These are phyloP conservation scores for Phytophthora fragariae DNA, from an alignment of 352 stramenopile species.

Conservation along the genomic window DNA sequence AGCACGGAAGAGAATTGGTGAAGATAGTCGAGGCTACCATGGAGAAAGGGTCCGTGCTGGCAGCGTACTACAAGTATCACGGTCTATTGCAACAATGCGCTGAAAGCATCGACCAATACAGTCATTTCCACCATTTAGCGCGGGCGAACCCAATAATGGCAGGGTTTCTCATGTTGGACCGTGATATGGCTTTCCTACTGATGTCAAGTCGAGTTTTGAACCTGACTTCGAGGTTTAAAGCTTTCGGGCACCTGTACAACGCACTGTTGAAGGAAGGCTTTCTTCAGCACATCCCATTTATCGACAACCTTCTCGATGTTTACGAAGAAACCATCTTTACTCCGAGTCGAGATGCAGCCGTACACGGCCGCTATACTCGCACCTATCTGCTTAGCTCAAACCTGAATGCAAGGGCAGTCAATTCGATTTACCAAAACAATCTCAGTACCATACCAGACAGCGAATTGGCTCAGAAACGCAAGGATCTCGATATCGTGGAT, in stretches of 20 bases:
- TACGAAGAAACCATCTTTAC: background rate
- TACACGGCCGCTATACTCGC: background rate
- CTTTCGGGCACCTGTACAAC: background rate
- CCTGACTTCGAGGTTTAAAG: background rate
- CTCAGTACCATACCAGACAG: background rate
- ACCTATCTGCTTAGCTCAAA: background rate
- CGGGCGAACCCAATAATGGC: background rate
- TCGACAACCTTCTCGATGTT: background rate
- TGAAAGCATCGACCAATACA: background rate
- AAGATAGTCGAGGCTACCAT: background rate
- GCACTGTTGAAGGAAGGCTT: background rate
- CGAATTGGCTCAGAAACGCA: background rate
- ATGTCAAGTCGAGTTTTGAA: background rate
- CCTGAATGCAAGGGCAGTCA: background rate
- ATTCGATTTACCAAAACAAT: background rate
- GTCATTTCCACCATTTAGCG: background rate
- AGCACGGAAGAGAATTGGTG: conserved; percentile 18
- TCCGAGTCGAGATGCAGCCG: background rate
- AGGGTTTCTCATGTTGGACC: background rate
- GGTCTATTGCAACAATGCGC: background rate
- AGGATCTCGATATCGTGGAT: background rate
- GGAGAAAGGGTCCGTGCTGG: background rate
- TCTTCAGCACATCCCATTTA: background rate
- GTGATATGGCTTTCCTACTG: background rate
- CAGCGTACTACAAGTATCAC: background rate